Conservation (phyloP, 139 green algal genomes). For the Micromonas commoda region DNA sequence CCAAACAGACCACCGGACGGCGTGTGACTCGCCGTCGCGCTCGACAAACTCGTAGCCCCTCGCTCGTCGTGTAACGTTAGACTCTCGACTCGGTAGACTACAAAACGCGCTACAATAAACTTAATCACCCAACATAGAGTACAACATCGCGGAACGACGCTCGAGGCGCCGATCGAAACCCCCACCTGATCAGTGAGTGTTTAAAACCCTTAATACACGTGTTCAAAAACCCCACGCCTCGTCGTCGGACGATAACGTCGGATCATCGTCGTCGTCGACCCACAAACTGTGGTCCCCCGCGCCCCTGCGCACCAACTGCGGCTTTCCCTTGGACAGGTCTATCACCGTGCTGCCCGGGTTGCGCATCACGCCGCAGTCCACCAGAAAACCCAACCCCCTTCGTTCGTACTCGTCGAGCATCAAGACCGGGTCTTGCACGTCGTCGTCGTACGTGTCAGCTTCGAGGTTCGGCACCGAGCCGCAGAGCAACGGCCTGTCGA, state of each 20-base stretch:
- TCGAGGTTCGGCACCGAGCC: not conserved
- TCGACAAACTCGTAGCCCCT: too few relatives aligned
- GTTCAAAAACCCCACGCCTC: constrained; percentile 42
- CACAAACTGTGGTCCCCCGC: not conserved
- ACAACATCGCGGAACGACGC: too few relatives aligned
- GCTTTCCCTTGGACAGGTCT: not conserved
- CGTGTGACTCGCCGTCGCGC: too few relatives aligned
- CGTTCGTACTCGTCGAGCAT: constrained; percentile 4
- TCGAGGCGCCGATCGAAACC: too few relatives aligned
- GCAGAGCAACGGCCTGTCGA: constrained; percentile 9
- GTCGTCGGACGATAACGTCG: not conserved
- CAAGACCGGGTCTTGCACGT: not conserved
- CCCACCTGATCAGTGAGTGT: too few relatives aligned
- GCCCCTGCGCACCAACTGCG: not conserved
- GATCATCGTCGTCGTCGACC: not conserved
- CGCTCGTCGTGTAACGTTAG: too few relatives aligned
- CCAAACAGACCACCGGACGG: too few relatives aligned
- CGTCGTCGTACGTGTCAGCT: not conserved
- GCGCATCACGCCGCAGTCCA: not conserved
- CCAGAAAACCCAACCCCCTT: not conserved
- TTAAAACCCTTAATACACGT: too few relatives aligned
- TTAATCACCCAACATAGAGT: too few relatives aligned
- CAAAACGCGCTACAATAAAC: too few relatives aligned
- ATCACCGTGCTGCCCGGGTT: not conserved
- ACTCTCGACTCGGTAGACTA: too few relatives aligned